A percentile compares a stretch with the other conserved stretches of the same genome.
phyloP scores from a whole-genome alignment of 2,329 filamentous ascomycete genomes.

The Xylaria sp. region DNA sequence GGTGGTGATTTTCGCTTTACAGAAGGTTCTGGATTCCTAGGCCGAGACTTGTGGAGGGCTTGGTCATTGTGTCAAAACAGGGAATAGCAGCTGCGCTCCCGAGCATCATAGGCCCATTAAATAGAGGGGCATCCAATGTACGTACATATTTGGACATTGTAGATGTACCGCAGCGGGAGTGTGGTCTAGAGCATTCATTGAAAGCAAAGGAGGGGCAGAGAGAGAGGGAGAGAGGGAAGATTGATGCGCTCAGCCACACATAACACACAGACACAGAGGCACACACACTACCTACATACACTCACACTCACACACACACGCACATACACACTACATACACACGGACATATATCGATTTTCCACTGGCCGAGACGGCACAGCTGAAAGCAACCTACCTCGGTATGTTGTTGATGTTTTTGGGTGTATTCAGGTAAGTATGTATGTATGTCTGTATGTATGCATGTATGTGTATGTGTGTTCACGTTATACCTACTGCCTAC shows the following conservation, averaged over 20 bases:
- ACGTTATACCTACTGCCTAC: not conserved
- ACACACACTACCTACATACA: no score
- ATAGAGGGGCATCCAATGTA: not conserved
- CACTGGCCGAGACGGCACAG: not conserved
- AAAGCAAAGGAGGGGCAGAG: constrained; percentile 18
- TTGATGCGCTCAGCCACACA: constrained; percentile 10
- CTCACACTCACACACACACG: no score
- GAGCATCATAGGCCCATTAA: constrained; percentile 4
- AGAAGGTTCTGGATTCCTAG: constrained; percentile 18
- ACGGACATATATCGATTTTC: no score
- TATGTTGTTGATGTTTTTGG: no score
- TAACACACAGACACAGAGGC: no score
- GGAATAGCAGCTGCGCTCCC: constrained; percentile 19
- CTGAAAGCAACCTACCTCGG: no score
- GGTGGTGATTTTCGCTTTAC: constrained; percentile 12
- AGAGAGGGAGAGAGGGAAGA: no score
- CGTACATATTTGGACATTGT: no score
- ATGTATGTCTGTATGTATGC: not conserved
- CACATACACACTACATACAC: no score
- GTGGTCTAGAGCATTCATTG: constrained; percentile 10
- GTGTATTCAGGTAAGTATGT: no score
- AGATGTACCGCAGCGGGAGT: constrained; percentile 3
- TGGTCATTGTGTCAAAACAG: constrained; percentile 23
- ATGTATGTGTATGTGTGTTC: no score
- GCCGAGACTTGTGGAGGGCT: constrained; percentile 3